Evolutionary conservation across 805 yeast species (phyloP).

Genomic region (Candida suzukii): DNA sequence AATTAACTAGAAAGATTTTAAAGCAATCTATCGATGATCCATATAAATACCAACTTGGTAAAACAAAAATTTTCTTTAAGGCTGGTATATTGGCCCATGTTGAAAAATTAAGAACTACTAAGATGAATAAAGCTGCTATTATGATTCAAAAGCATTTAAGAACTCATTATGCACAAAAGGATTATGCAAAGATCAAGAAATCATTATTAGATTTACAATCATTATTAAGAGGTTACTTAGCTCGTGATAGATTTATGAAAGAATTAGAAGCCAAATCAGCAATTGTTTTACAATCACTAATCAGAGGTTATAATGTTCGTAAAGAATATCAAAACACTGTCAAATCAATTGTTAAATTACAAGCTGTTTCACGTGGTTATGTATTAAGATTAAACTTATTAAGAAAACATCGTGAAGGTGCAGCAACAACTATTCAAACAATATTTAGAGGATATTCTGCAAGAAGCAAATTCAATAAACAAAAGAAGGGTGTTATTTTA

Average conservation of each 20-base stretch:
- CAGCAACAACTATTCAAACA: slow-evolving; percentile 70
- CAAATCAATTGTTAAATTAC: slow-evolving; percentile 34
- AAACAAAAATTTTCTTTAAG: slow-evolving; percentile 88
- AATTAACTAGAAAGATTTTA: slow-evolving; percentile 64
- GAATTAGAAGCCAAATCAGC: slow-evolving; percentile 61
- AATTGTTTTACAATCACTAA: slow-evolving; percentile 57
- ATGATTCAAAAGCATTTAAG: slow-evolving; percentile 80
- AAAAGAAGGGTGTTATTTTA: slow-evolving; percentile 45
- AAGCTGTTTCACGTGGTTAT: slow-evolving; percentile 43
- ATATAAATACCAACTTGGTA: slow-evolving; percentile 79
- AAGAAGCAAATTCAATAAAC: slow-evolving; percentile 43
- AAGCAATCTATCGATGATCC: slow-evolving; percentile 55
- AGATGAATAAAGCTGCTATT: slow-evolving; percentile 70
- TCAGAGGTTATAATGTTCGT: slow-evolving; percentile 50
- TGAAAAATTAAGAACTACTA: slow-evolving; percentile 78
- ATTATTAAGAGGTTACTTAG: slow-evolving; percentile 52
- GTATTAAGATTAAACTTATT: slow-evolving; percentile 45
- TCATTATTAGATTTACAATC: slow-evolving; percentile 56
- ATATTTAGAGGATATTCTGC: slow-evolving; percentile 62
- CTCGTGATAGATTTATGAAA: slow-evolving; percentile 46
- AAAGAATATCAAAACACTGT: slow-evolving; percentile 26
- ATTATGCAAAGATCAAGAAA: slow-evolving; percentile 45
- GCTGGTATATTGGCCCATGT: slow-evolving; percentile 94
- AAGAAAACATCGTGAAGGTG: slow-evolving; percentile 44
- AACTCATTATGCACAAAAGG: slow-evolving; percentile 53